These are phyloP conservation scores for Proliferodiscus dingleyae DNA, from an alignment of 2,329 filamentous ascomycete genomes.

Conservation along the genomic window DNA sequence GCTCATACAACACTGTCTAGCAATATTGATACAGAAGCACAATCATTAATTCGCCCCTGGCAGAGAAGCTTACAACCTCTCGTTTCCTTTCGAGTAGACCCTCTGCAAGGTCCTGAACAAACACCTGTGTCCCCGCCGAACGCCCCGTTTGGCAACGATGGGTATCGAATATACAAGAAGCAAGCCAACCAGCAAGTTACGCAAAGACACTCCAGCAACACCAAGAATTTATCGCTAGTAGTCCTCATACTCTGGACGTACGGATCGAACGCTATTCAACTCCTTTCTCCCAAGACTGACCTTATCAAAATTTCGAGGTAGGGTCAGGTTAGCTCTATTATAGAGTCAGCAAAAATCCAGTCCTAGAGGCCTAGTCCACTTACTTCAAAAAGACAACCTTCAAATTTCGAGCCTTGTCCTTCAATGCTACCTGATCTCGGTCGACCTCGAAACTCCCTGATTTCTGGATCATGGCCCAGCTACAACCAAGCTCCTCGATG, in stretches of 20 bases:
- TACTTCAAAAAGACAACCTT: constrained; percentile 42
- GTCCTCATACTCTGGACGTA: constrained; percentile 20
- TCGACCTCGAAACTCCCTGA: constrained; percentile 29
- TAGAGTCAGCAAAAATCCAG: constrained; percentile 7
- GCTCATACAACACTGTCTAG: too few relatives aligned
- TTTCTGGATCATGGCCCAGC: constrained; percentile 43
- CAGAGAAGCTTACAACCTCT: too few relatives aligned
- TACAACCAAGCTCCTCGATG: constrained; percentile 41
- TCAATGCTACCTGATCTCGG: constrained; percentile 46
- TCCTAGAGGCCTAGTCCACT: too few relatives aligned
- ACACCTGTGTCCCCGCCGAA: too few relatives aligned
- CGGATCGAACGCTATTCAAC: constrained; percentile 28
- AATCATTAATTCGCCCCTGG: too few relatives aligned
- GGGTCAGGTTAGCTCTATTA: constrained; percentile 10
- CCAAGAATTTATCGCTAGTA: not conserved
- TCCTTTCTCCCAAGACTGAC: constrained; percentile 39
- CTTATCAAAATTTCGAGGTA: constrained; percentile 40
- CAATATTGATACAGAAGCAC: too few relatives aligned
- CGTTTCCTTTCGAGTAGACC: too few relatives aligned
- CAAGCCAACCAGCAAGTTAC: too few relatives aligned
- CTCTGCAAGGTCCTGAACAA: too few relatives aligned
- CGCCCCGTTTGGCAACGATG: too few relatives aligned
- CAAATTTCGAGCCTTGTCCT: constrained; percentile 51
- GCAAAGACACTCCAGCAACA: not conserved
- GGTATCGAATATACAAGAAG: too few relatives aligned